Conservation (phyloP, 139 green algal genomes). For the Chlamydomonas sp. region DNA sequence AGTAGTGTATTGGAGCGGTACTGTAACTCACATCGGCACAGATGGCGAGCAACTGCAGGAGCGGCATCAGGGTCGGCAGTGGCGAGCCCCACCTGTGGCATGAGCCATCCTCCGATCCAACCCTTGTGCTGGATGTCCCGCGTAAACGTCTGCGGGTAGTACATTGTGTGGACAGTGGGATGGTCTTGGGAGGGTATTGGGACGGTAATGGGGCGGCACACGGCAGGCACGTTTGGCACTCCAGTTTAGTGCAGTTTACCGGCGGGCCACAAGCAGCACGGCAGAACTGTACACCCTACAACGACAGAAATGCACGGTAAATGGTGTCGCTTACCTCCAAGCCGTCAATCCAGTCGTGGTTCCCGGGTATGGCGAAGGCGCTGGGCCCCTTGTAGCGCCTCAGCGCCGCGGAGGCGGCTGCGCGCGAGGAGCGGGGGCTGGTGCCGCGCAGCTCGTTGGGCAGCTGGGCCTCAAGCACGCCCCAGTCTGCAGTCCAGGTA, state of each 20-base stretch:
- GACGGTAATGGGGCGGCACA: not conserved
- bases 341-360: slow-evolving; percentile 87
- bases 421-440: slow-evolving; percentile 42
- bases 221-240: too few species aligned
- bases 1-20: too few species aligned
- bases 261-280: too few species aligned
- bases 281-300: not conserved
- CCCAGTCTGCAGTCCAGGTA: slow-evolving; percentile 16
- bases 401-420: slow-evolving; percentile 53
- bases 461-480: slow-evolving; percentile 43
- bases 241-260: too few species aligned
- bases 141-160: slow-evolving; percentile 86
- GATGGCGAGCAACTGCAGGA: too few species aligned
- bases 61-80: too few species aligned
- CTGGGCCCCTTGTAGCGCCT: slow-evolving; percentile 72
- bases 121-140: slow-evolving; percentile 83
- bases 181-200: not conserved
- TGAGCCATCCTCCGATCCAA: slow-evolving; percentile 91
- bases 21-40: too few species aligned
- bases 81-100: slow-evolving; percentile 70
- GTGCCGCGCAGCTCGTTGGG: slow-evolving; percentile 35
- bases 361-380: slow-evolving; percentile 87
- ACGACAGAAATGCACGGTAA: not conserved
- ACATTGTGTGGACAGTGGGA: slow-evolving; percentile 49
- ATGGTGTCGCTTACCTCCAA: slow-evolving; percentile 57